phyloP scores from a whole-genome alignment of 2,329 filamentous ascomycete species.

The Aschersonia sp. region DNA sequence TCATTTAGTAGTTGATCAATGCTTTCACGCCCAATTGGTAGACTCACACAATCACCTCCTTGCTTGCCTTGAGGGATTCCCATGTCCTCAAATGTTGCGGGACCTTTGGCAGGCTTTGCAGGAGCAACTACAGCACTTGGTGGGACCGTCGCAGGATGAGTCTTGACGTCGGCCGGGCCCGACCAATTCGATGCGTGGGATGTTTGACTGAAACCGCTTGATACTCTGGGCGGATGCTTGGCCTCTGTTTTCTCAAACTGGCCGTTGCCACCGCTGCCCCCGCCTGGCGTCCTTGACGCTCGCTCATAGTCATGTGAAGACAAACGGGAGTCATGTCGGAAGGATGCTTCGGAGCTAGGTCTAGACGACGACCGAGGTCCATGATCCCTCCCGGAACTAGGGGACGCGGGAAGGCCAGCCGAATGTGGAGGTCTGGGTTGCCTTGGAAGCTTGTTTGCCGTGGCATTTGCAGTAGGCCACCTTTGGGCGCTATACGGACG shows the following conservation, averaged over 20 bases:
- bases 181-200: slow-evolving; percentile 6
- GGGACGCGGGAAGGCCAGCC: slow-evolving; percentile 7
- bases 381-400: slow-evolving; percentile 20
- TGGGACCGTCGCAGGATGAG: slow-evolving; percentile 10
- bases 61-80: slow-evolving; percentile 74
- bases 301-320: slow-evolving; percentile 11
- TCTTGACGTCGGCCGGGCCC: background rate
- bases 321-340: background rate
- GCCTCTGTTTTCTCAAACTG: slow-evolving; percentile 3
- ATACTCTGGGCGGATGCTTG: slow-evolving; percentile 7
- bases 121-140: slow-evolving; percentile 16
- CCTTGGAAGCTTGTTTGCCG: slow-evolving; percentile 16
- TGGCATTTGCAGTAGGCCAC: slow-evolving; percentile 14
- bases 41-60: slow-evolving; percentile 79
- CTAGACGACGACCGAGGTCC: slow-evolving; percentile 19
- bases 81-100: slow-evolving; percentile 97
- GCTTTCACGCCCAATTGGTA: background rate
- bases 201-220: slow-evolving; percentile 8
- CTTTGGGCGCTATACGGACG: slow-evolving; percentile 14
- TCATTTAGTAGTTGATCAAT: background rate
- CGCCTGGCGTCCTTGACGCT: slow-evolving; percentile 16
- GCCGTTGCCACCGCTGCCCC: slow-evolving; percentile 10
- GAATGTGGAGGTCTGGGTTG: slow-evolving; percentile 7
- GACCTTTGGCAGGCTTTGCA: slow-evolving; percentile 50
- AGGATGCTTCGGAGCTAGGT: background rate